phyloP scores from a whole-genome alignment of 129 eudicot species.

The Flaveria robusta region DNA sequence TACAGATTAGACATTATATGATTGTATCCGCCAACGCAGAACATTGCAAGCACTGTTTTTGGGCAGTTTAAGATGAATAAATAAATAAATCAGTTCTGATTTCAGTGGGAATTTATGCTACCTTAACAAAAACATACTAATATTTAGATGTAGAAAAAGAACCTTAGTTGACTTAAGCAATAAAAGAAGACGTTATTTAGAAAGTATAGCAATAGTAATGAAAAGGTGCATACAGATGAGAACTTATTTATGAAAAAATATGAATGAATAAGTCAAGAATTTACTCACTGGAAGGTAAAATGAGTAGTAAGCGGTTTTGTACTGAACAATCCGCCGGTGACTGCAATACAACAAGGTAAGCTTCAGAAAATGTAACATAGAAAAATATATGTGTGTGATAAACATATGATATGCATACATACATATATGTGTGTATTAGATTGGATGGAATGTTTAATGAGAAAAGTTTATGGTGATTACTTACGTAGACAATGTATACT shows the following conservation, averaged over 20 bases:
- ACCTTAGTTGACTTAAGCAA: slow-evolving; percentile 16
- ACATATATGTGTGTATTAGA: not conserved
- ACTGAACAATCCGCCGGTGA: slow-evolving; percentile 88
- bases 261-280: not conserved
- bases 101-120: not conserved
- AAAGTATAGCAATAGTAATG: slow-evolving; percentile 4
- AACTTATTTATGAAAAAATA: not conserved
- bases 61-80: slow-evolving; percentile 7
- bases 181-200: not conserved
- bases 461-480: slow-evolving; percentile 29
- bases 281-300: slow-evolving; percentile 88
- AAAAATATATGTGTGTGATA: not conserved
- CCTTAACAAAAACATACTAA: slow-evolving; percentile 21
- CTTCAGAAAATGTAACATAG: slow-evolving; percentile 19
- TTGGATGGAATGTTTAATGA: not conserved
- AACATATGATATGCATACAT: too few relatives aligned
- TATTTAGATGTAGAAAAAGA: not conserved
- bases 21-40: not conserved
- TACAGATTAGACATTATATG: not conserved
- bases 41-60: slow-evolving; percentile 1
- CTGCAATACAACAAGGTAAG: slow-evolving; percentile 44
- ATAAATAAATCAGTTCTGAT: slow-evolving; percentile 7
- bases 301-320: slow-evolving; percentile 93
- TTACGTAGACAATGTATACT: slow-evolving; percentile 74
- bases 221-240: slow-evolving; percentile 12